Base-by-base conservation (phyloP, 2,329 filamentous ascomycete genomes). In the Camptophora hylomeconis region DNA sequence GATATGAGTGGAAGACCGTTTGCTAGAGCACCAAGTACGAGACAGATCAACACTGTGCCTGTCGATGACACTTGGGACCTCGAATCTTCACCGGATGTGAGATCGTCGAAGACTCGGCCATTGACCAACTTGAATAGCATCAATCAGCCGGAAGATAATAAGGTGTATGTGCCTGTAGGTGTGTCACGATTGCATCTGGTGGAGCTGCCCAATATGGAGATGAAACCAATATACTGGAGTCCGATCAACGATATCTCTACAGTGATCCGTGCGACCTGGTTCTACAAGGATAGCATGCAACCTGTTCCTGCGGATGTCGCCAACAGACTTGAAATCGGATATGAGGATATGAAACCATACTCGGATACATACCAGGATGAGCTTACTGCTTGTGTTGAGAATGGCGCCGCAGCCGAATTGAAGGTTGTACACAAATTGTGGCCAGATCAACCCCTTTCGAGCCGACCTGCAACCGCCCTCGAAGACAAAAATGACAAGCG, bases 221-320 rank as follows among this genome's bases (percentile, higher is more conserved):
- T 98, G 84, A 82, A 86, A 52, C 89, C 89, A 0, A 94, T 95
- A 35, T 98, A 98, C 51, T 98, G 89, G 89, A 86, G 79, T 11
- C 87, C 89, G 5, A 69, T 95, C 17, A 84, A 92, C 45, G 89
- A 95, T 47, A 70, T 92, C 17, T 78, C 82, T 5, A 65, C 75
- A 19, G 84, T 95, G 2, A 67, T 79, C 33, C 69, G 89, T 40
- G 84, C 80, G 1, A 95, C 87, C 1, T 98, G 89, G 89, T 98
- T 98, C 51, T 95, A 95, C 54, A 80, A 79, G 58, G 86, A 94
- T 48, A 87, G 80, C 1, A 93, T 95, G 84, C 62, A 81, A 34
- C 89, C 89, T 0, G 71, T 98, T 5, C 82, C 92, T 38, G 71
- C 82, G 1, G 61, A 72, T 10, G 77, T 94, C 18, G 84, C 89